phyloP scores from a whole-genome alignment of 148 eudicot species.

The Chenopodium formosanum region DNA sequence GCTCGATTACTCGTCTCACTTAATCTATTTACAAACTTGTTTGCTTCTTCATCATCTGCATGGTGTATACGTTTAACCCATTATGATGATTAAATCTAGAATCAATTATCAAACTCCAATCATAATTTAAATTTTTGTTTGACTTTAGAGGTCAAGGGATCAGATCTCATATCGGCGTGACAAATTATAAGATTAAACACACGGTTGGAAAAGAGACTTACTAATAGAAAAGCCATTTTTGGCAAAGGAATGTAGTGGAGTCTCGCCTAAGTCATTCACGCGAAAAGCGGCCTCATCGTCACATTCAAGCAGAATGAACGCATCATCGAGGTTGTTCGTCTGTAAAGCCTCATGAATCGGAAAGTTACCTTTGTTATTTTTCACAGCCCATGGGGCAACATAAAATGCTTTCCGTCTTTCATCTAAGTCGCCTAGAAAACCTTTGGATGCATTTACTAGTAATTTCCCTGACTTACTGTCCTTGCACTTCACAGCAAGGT shows the following conservation, averaged over 20 bases:
- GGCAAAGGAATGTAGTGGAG: conserved; percentile 18
- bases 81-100: too few relatives aligned
- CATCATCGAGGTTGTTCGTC: background rate
- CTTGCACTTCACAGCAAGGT: conserved; percentile 19
- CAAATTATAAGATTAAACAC: too few relatives aligned
- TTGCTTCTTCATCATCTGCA: too few relatives aligned
- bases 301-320: background rate
- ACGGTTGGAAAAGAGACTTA: background rate
- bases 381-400: conserved; percentile 4
- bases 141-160: too few relatives aligned
- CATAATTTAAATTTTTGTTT: too few relatives aligned
- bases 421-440: background rate
- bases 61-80: too few relatives aligned
- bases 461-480: background rate
- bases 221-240: background rate
- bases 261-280: conserved; percentile 18
- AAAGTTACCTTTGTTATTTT: background rate
- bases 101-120: too few relatives aligned
- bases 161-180: too few relatives aligned
- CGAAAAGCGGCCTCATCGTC: background rate
- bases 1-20: too few relatives aligned
- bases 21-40: too few relatives aligned
- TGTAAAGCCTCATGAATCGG: conserved; percentile 21
- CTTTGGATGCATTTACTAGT: background rate
- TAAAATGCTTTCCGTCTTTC: background rate